These are phyloP conservation scores for Durio zibethinus DNA, from an alignment of 345 rosid species.

Conservation along the genomic window DNA sequence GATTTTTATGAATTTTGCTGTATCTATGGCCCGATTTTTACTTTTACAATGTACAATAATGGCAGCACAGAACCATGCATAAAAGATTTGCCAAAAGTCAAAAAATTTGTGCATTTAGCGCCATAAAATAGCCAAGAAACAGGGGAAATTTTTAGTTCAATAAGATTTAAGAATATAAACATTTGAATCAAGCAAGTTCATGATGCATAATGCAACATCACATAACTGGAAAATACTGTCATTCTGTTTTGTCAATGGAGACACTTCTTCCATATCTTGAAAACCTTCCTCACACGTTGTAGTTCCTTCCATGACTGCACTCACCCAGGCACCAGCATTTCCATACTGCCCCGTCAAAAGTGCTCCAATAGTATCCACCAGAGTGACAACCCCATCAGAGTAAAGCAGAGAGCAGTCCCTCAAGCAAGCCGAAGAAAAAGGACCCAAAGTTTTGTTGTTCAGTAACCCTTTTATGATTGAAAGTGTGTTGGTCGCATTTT, in stretches of 20 bases:
- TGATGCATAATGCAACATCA: slow-evolving; percentile 49
- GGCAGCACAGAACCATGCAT: not conserved
- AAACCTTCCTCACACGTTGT: slow-evolving; percentile 57
- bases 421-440: slow-evolving; percentile 32
- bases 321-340: slow-evolving; percentile 36
- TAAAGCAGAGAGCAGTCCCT: slow-evolving; percentile 50
- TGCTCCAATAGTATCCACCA: slow-evolving; percentile 42
- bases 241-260: slow-evolving; percentile 47
- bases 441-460: slow-evolving; percentile 25
- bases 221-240: slow-evolving; percentile 44
- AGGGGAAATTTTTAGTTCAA: not conserved
- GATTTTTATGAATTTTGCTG: not conserved
- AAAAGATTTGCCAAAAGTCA: not conserved
- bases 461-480: slow-evolving; percentile 36
- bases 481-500: slow-evolving; percentile 48
- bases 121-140: not conserved
- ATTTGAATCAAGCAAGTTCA: slow-evolving; percentile 26
- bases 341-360: slow-evolving; percentile 35
- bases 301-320: slow-evolving; percentile 48
- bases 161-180: not conserved
- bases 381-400: slow-evolving; percentile 30
- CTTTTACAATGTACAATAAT: not conserved
- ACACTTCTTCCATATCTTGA: slow-evolving; percentile 31
- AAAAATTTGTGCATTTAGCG: not conserved
- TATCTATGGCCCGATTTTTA: not conserved